phyloP scores from a whole-genome alignment of 176 grass and related monocot genomes.

The Carex kokanica region DNA sequence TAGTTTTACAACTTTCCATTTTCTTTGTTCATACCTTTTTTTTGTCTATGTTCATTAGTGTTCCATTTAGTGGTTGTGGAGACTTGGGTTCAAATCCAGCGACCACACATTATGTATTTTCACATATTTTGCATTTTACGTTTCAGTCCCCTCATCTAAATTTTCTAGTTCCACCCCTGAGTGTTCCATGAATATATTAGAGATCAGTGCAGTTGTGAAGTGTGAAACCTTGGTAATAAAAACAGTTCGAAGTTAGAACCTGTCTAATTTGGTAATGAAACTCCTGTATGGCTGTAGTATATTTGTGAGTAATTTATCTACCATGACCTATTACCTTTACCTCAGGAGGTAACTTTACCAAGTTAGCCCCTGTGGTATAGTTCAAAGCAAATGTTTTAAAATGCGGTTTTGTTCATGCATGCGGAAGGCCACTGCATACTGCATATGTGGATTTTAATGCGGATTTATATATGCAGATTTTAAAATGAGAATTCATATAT shows the following conservation, averaged over 20 bases:
- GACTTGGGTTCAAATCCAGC: no score
- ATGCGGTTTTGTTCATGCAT: no score
- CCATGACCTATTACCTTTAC: not conserved
- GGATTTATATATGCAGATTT: no score
- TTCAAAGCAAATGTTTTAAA: no score
- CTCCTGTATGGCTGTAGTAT: not conserved
- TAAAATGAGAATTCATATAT: no score
- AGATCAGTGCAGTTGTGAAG: not conserved
- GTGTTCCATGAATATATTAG: not conserved
- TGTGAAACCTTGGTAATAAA: not conserved
- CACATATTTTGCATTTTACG: no score
- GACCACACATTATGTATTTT: no score
- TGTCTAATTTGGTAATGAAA: not conserved
- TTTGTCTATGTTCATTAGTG: slow-evolving; percentile 14
- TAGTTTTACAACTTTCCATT: not conserved
- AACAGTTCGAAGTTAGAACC: not conserved
- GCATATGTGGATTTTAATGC: no score
- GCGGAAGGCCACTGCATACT: no score
- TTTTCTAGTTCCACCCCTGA: no score
- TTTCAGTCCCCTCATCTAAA: no score
- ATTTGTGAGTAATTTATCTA: not conserved
- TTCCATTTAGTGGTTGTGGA: no score
- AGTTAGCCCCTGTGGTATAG: not conserved
- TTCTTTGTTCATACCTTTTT: not conserved
- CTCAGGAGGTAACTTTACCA: not conserved